Percentiles rank a stretch among this genome's conserved stretches.
Conservation (phyloP, 2,329 filamentous ascomycete genomes). For the Xylaria sp. region DNA sequence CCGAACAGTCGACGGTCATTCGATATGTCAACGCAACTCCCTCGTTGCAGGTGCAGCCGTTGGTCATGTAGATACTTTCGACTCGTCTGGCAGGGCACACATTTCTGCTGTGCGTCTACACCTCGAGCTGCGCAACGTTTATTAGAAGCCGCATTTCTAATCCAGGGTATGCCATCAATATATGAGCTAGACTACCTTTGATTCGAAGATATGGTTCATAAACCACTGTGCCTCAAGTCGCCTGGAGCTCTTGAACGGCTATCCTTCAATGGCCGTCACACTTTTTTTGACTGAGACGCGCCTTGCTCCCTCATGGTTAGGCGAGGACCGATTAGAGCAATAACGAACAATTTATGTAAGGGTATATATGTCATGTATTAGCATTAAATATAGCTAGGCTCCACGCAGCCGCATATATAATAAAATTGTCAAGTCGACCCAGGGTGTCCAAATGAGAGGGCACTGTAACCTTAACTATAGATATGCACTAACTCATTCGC, state of each 20-base stretch:
- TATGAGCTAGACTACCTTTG: background rate
- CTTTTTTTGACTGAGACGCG: background rate
- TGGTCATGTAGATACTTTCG: background rate
- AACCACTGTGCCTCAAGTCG: background rate
- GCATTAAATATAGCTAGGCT: constrained; percentile 2
- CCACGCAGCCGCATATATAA: background rate
- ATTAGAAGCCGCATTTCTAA: background rate
- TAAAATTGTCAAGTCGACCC: no score
- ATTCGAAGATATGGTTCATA: background rate
- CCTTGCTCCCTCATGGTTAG: background rate
- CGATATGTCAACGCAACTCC: background rate
- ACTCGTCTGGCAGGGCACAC: background rate
- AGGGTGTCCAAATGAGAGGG: no score
- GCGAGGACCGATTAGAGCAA: background rate
- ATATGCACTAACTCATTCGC: no score
- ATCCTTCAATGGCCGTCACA: background rate
- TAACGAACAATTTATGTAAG: background rate
- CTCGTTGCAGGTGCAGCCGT: background rate
- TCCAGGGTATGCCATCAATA: background rate
- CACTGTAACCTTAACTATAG: no score
- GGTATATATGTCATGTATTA: background rate
- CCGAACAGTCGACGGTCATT: background rate
- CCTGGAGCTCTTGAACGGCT: background rate
- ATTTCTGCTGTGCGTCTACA: background rate
- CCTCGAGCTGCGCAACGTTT: background rate